Conservation (phyloP, 192 early-diverging fungal genomes). For the Gamsiella multidivaricata region DNA sequence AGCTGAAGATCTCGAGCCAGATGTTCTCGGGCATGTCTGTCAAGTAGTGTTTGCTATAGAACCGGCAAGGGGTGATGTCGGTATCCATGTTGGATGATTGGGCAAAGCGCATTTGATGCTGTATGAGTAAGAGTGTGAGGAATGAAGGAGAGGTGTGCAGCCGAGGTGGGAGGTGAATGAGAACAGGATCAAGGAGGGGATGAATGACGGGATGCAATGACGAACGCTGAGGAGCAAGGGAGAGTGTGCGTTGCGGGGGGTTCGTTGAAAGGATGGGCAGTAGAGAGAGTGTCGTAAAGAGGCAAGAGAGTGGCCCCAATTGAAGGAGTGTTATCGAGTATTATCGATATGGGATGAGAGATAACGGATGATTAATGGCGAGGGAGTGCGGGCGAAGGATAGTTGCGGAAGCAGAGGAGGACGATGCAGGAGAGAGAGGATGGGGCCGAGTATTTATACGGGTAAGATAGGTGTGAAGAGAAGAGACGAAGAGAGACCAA, state of each 20-base stretch:
- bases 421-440: slow-evolving; percentile 2
- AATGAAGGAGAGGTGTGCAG: neutral
- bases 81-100: slow-evolving; percentile 14
- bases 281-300: neutral
- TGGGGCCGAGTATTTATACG: slow-evolving; percentile 20
- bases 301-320: neutral
- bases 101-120: neutral
- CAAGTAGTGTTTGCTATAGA: neutral
- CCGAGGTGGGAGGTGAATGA: no score
- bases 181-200: no score
- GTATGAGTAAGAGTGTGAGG: neutral
- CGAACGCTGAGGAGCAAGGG: neutral
- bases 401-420: neutral
- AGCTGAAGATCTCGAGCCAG: slow-evolving; percentile 51
- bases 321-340: neutral
- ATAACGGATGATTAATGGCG: neutral
- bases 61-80: neutral
- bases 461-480: neutral
- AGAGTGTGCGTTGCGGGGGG: neutral
- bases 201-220: no score
- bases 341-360: neutral
- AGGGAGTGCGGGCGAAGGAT: neutral
- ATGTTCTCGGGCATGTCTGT: slow-evolving; percentile 48
- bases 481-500: neutral
- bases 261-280: neutral